phyloP scores from a whole-genome alignment of 192 early-diverging fungal species.

The Coemansia sp. region DNA sequence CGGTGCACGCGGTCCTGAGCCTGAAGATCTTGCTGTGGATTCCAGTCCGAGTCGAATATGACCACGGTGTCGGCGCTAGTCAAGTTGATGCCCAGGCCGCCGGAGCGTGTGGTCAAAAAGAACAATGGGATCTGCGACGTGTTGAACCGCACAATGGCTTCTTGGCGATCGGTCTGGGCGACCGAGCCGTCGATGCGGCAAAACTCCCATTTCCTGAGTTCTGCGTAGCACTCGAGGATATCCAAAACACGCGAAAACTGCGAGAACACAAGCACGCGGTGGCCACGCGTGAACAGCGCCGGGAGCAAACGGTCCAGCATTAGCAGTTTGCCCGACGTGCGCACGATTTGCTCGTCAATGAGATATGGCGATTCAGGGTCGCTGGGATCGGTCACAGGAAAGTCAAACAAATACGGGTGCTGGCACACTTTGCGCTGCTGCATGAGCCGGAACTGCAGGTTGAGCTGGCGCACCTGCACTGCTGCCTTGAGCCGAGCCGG shows the following conservation, averaged over 20 bases:
- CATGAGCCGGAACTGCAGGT: constrained; percentile 79
- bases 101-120: constrained; percentile 91
- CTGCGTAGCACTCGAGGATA: constrained; percentile 89
- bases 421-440: constrained; percentile 96
- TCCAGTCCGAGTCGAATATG: constrained; percentile 97
- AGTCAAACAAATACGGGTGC: constrained; percentile 92
- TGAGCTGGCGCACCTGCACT: constrained; percentile 63
- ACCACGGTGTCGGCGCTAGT: constrained; percentile 96
- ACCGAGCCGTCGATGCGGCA: constrained; percentile 92
- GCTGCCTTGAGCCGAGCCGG: constrained; percentile 19
- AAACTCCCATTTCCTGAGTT: constrained; percentile 71
- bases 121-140: constrained; percentile 65
- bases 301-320: constrained; percentile 81
- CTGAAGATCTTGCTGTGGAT: constrained; percentile 98
- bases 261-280: constrained; percentile 93
- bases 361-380: constrained; percentile 66
- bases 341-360: constrained; percentile 61
- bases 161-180: constrained; percentile 75
- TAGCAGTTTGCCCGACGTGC: constrained; percentile 83
- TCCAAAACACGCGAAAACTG: constrained; percentile 91
- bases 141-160: constrained; percentile 58
- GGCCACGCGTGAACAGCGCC: constrained; percentile 71
- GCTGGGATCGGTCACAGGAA: constrained; percentile 56
- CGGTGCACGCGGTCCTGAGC: constrained; percentile 96
- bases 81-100: constrained; percentile 96